Base-by-base conservation (phyloP, 148 eudicot genomes). In the Simmondsia chinensis region DNA sequence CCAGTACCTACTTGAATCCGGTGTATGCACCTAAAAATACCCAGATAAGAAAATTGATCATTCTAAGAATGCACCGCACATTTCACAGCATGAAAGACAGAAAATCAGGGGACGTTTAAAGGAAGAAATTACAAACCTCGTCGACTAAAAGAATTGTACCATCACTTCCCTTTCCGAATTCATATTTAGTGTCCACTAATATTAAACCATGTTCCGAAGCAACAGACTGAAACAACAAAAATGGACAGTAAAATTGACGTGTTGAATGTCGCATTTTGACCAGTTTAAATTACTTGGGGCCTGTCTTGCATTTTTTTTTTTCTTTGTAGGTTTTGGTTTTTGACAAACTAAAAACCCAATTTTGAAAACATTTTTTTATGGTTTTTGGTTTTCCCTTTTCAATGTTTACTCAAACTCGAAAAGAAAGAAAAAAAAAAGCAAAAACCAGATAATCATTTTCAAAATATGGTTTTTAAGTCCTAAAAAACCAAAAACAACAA, bases 1-100 rank as follows among this genome's bases (percentile, higher is more conserved):
- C 99, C 99, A 91, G 46, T 91, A 91, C 62, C 99, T 79, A 68
- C 96, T 91, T 13, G 99, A 91, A 69, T 91, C 99, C 16, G 99
- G 99, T 48, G 99, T 91, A 54, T 91, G 99, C 42, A 91, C 86
- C 99, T 87, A 54, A 7, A 54, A 54, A 20, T 24, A 43, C 35
- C 29, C 49, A 52, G 31, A 31, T 11, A 51, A 8, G 22, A 38
- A 31, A 17, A 32, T 20, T 5, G 6, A 3, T 43, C 18, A 26
- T 33, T 29, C 34, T 54, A 33, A 42, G 25, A 33, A 15, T 13
- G 13, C 8, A 12, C 31, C 39, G 24, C 25, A 18, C 18, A 28
- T 23, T 44, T 22, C 21, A 19, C 21, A 12, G 25, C 15, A 15
- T 9, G 15, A n/a, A 44, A 22, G 38, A 44, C 20, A n/a, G 31